Conservation (phyloP, 345 rosid genomes). For the Murraya paniculata region DNA sequence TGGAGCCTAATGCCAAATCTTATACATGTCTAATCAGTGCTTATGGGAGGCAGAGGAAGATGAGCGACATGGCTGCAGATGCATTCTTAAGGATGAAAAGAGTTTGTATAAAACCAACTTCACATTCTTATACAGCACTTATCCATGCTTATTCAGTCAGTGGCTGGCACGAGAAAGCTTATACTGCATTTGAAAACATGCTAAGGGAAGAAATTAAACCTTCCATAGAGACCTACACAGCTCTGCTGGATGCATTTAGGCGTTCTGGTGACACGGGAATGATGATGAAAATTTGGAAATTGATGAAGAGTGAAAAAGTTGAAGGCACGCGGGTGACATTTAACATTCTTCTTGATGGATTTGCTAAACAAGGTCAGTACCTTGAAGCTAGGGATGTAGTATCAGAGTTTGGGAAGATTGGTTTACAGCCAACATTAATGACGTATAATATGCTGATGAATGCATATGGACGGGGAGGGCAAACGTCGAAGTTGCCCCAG, state of each 20-base stretch:
- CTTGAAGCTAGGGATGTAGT: slow-evolving; percentile 78
- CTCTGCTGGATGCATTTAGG: slow-evolving; percentile 81
- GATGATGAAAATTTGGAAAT: slow-evolving; percentile 75
- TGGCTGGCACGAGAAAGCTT: slow-evolving; percentile 87
- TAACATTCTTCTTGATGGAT: slow-evolving; percentile 81
- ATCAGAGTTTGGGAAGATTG: slow-evolving; percentile 70
- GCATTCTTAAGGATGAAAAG: slow-evolving; percentile 75
- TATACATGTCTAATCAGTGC: slow-evolving; percentile 78
- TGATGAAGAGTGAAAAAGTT: slow-evolving; percentile 56
- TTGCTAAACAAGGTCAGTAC: slow-evolving; percentile 87
- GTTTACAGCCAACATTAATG: slow-evolving; percentile 77
- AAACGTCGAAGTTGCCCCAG: slow-evolving; percentile 73
- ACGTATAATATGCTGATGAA: slow-evolving; percentile 94
- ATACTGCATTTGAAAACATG: slow-evolving; percentile 62
- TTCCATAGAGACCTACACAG: slow-evolving; percentile 76
- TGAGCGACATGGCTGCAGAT: slow-evolving; percentile 85
- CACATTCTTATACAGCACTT: slow-evolving; percentile 81
- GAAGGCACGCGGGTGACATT: slow-evolving; percentile 73
- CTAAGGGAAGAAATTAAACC: slow-evolving; percentile 63
- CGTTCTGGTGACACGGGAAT: slow-evolving; percentile 61
- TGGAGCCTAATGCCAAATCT: slow-evolving; percentile 64
- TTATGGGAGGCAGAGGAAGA: slow-evolving; percentile 69
- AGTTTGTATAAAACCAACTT: slow-evolving; percentile 64
- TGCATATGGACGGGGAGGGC: slow-evolving; percentile 87
- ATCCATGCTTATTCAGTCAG: slow-evolving; percentile 81